Evolutionary conservation across 257 asterid genomes (phyloP).

Genomic region (Solanum rostratum): DNA sequence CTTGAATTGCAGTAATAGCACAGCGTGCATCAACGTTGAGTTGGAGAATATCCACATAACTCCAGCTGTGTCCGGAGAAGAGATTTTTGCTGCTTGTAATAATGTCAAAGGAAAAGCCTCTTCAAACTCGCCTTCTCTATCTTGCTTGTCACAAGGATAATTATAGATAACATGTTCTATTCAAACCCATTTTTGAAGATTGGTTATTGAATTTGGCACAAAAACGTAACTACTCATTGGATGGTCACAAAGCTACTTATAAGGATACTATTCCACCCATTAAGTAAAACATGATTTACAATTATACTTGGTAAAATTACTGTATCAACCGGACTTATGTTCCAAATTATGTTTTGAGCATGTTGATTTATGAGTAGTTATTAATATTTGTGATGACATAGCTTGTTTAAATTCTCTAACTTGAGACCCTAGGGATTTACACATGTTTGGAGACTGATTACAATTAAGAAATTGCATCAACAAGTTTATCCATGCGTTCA

Average conservation of each 20-base stretch:
- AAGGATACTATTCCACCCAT: background rate
- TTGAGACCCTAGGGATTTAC: no score
- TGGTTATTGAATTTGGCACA: background rate
- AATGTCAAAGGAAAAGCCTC: background rate
- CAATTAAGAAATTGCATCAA: no score
- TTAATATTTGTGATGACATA: no score
- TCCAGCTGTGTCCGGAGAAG: background rate
- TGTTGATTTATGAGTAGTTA: no score
- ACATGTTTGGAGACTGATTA: no score
- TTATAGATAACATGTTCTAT: background rate
- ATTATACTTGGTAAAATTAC: no score
- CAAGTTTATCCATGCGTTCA: no score
- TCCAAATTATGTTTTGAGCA: no score
- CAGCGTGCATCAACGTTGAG: slow-evolving; percentile 1
- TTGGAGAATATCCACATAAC: slow-evolving; percentile 4
- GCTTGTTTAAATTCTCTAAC: no score
- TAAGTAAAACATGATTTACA: background rate
- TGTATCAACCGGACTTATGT: no score
- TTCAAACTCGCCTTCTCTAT: background rate
- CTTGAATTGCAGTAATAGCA: slow-evolving; percentile 1
- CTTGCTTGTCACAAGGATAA: background rate
- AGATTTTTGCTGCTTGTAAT: background rate
- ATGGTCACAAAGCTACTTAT: background rate
- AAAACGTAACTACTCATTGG: background rate
- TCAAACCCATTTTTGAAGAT: background rate